These are phyloP conservation scores for Nemania serpens DNA, from an alignment of 2,329 filamentous ascomycete species.

Conservation along the genomic window DNA sequence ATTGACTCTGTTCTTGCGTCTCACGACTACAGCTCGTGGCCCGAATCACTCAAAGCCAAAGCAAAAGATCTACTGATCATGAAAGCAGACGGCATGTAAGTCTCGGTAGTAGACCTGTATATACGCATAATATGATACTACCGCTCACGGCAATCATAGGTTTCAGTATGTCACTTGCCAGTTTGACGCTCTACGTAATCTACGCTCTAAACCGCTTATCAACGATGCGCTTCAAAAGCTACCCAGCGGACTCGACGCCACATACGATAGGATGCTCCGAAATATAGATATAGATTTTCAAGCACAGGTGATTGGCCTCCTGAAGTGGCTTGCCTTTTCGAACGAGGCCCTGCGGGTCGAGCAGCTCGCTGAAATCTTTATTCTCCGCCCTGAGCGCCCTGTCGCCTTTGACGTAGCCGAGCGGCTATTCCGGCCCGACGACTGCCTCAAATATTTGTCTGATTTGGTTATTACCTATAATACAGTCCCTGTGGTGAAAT, in stretches of 20 bases:
- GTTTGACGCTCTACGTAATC: not conserved
- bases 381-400: not conserved
- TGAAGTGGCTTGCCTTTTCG: conserved; percentile 7
- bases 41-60: not conserved
- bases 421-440: not conserved
- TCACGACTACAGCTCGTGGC: not conserved
- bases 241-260: conserved; percentile 1
- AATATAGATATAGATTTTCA: not conserved
- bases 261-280: conserved; percentile 3
- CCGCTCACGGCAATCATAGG: not conserved
- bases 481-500: too few relatives aligned
- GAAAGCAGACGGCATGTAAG: conserved; percentile 11
- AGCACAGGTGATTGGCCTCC: not conserved
- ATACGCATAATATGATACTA: not conserved
- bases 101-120: not conserved
- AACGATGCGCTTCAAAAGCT: not conserved
- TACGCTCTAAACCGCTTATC: not conserved
- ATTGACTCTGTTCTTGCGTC: not conserved
- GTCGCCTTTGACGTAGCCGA: not conserved
- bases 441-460: not conserved
- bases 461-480: not conserved
- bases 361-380: not conserved
- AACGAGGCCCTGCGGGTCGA: not conserved
- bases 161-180: conserved; percentile 10
- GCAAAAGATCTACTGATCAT: not conserved